Evolutionary conservation across 2,329 filamentous ascomycete species (phyloP), one percentile per base, ranked within the genome.

Genomic region (Pyrenochaeta sp.): DNA sequence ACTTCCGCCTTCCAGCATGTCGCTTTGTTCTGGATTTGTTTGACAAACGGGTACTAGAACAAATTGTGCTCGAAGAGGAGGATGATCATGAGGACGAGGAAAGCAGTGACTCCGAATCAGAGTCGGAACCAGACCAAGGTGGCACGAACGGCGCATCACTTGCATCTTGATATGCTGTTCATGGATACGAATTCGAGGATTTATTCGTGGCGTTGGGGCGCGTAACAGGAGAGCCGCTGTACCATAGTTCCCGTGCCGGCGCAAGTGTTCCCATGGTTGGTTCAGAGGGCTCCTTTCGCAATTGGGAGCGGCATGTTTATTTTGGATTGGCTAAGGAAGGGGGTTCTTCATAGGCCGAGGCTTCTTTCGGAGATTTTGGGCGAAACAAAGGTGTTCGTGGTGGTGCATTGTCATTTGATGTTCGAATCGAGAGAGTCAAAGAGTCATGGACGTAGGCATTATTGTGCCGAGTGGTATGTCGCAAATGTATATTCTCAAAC

Each of bases 1-100:
- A 96, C 71, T 98, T 95, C 76, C 86, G 92, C 18, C 83, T 99
- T 2, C 89, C 89, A 1, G 90, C 96, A 23, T 89, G 94, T 57
- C 88, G 94, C 40, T 93, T 97, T 77, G 90, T 97, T 31, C 88
- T 98, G 54, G 95, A 98, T 71, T 79, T 99, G 18, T 99, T 99
- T 68, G 94, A 98, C 69, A 95, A 94, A 77, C 88, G 86, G 54
- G 91, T 98, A 37, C 83, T 98, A 77, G 83, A 92, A 59, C 86
- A 87, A 61, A 90, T 97, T 55, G 90, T 99, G 11, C 87, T 96
- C 52, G 88, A 90, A 45, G 89, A 91, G 65, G 89, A 90, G 17
- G 78, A 78, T 9, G 74, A 69, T 14, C 60, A 69, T 15, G 74
- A 72, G 1, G 70, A 77, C 7, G 66, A 72, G 7, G 69, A 70